Conservation (phyloP, 441 rosid species). For the Iberis amara region DNA sequence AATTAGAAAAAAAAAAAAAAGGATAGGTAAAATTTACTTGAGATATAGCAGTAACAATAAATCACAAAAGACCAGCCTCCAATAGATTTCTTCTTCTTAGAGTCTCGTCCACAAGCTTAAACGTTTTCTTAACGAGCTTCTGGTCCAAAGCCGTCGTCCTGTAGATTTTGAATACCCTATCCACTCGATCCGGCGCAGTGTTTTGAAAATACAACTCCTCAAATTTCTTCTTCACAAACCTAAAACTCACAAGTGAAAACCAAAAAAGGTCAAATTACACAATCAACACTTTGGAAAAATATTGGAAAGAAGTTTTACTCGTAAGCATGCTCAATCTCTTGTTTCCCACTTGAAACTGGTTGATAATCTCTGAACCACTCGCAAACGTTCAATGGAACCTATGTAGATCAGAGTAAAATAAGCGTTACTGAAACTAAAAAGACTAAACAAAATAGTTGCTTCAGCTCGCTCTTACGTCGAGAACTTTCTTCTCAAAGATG, state of each 20-base stretch:
- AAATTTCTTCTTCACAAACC: conserved; percentile 92
- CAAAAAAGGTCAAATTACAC: neutral
- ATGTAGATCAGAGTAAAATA: neutral
- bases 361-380: conserved; percentile 94
- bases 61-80: conserved; percentile 74
- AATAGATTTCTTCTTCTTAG: conserved; percentile 84
- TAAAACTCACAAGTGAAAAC: neutral
- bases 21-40: conserved; percentile 16
- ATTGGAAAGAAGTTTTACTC: conserved; percentile 50
- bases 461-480: conserved; percentile 51
- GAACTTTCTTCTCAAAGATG: conserved; percentile 90
- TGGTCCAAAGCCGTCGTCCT: conserved; percentile 92
- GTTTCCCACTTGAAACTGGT: conserved; percentile 74
- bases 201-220: conserved; percentile 90
- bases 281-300: neutral
- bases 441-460: neutral
- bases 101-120: conserved; percentile 95
- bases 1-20: too few species aligned
- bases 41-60: neutral
- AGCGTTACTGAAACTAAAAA: neutral
- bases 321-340: conserved; percentile 90
- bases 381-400: conserved; percentile 80
- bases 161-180: conserved; percentile 87
- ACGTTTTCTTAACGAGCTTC: conserved; percentile 95
- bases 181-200: conserved; percentile 79